Percentiles rank a stretch among this genome's conserved stretches.
Evolutionary conservation across 2,329 filamentous ascomycete species (phyloP).

Genomic region (Cercospora janseana): DNA sequence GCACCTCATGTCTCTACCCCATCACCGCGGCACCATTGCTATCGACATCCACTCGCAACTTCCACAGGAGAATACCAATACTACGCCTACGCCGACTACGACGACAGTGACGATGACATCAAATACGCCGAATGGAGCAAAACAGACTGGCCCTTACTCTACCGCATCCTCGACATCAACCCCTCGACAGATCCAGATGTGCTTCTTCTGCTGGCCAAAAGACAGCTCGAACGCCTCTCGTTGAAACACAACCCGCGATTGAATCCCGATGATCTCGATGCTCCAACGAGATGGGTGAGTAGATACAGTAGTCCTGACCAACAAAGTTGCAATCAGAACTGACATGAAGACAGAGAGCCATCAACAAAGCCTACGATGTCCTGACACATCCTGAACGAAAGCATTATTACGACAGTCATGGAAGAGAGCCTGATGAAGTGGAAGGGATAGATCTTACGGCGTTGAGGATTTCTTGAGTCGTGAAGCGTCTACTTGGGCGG

Average conservation of each 20-base stretch:
- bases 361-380: conserved; percentile 28
- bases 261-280: conserved; percentile 29
- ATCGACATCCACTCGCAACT: neutral
- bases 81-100: conserved; percentile 19
- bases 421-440: conserved; percentile 18
- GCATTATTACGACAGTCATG: conserved; percentile 25
- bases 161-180: conserved; percentile 31
- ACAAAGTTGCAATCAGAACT: neutral
- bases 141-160: conserved; percentile 27
- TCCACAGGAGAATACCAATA: conserved; percentile 16
- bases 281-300: conserved; percentile 26
- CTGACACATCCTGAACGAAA: conserved; percentile 26
- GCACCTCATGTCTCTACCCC: neutral
- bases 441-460: conserved; percentile 21
- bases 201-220: conserved; percentile 21
- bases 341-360: conserved; percentile 24
- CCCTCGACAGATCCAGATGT: conserved; percentile 21
- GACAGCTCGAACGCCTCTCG: conserved; percentile 21
- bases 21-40: conserved; percentile 5
- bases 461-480: conserved; percentile 13
- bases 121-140: conserved; percentile 15
- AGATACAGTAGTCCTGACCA: neutral
- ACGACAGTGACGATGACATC: conserved; percentile 16
- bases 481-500: neutral
- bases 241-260: conserved; percentile 26